These are phyloP conservation scores for Kitagawia praeruptora DNA, from an alignment of 129 eudicot species.

Conservation along the genomic window DNA sequence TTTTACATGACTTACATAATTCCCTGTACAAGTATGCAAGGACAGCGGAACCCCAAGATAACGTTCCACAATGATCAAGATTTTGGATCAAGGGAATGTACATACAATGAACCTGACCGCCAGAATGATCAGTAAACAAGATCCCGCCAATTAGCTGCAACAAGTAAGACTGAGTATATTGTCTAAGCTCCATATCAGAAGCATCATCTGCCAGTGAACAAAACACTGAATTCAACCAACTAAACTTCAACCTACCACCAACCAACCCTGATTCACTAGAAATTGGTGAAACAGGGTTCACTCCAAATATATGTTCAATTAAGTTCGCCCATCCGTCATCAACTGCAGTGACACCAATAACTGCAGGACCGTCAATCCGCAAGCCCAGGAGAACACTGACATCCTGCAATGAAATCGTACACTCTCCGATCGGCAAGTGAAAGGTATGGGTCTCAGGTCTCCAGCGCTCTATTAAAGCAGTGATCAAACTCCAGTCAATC, in stretches of 20 bases:
- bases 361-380: background rate
- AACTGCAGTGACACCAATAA: background rate
- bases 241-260: background rate
- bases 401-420: background rate
- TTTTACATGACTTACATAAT: background rate
- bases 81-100: background rate
- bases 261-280: background rate
- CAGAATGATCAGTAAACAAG: background rate
- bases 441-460: conserved; percentile 1
- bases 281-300: background rate
- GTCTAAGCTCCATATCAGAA: background rate
- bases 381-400: background rate
- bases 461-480: conserved; percentile 1
- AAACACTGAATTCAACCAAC: background rate
- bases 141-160: background rate
- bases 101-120: background rate
- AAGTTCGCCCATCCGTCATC: background rate
- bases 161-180: background rate
- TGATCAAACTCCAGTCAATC: background rate
- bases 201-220: background rate
- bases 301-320: background rate
- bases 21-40: background rate
- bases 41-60: conserved; percentile 1
- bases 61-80: background rate
- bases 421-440: background rate